These are phyloP conservation scores for Ceratorhiza oryzae-sativae DNA, from an alignment of 1,284 basidiomycete genomes.

Conservation along the genomic window DNA sequence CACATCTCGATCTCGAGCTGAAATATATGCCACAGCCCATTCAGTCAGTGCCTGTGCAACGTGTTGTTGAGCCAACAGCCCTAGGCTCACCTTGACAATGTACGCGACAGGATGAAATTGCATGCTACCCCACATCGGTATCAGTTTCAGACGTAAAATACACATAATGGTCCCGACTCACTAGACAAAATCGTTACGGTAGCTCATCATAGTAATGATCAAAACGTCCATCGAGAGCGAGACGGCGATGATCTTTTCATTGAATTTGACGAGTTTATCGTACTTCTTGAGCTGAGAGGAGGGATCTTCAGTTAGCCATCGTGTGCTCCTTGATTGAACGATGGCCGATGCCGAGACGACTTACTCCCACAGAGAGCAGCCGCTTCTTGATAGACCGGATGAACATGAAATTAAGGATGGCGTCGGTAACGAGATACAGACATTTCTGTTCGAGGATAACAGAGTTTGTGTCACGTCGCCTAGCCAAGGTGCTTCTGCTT, in stretches of 20 bases:
- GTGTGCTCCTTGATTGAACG: background rate
- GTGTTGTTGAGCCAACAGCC: background rate
- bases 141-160: too few relatives aligned
- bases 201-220: slow-evolving; percentile 43
- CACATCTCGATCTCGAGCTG: slow-evolving; percentile 42
- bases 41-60: slow-evolving; percentile 32
- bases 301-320: background rate
- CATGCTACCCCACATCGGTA: slow-evolving; percentile 2
- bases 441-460: slow-evolving; percentile 14
- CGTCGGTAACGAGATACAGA: slow-evolving; percentile 44
- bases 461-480: background rate
- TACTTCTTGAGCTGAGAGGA: slow-evolving; percentile 38
- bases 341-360: background rate
- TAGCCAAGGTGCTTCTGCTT: background rate
- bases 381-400: slow-evolving; percentile 40
- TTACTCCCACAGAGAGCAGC: slow-evolving; percentile 41
- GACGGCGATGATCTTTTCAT: slow-evolving; percentile 42
- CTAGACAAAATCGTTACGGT: slow-evolving; percentile 41
- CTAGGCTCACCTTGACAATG: slow-evolving; percentile 40
- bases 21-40: background rate
- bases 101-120: slow-evolving; percentile 42
- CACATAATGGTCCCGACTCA: background rate
- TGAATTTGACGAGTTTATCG: slow-evolving; percentile 41
- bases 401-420: slow-evolving; percentile 42
- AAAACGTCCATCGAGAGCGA: slow-evolving; percentile 42